Conservation (phyloP, 768 basidiomycete genomes). For the Pisolithus tinctorius region DNA sequence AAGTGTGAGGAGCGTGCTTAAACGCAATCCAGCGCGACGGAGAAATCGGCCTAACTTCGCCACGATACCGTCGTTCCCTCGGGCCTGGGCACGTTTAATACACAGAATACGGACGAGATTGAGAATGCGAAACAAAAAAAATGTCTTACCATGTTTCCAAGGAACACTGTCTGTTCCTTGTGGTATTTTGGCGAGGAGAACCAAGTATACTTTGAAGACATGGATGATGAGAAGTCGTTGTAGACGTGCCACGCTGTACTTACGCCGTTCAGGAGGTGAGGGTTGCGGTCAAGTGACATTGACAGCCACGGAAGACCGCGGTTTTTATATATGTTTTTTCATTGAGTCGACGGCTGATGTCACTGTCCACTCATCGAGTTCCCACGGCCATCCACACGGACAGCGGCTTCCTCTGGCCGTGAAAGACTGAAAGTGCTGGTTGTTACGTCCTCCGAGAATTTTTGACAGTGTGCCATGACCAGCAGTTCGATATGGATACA, state of each 20-base stretch:
- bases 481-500: no score
- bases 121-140: neutral
- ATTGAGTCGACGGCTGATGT: no score
- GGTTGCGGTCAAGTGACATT: neutral
- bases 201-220: neutral
- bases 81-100: neutral
- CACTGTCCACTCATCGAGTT: no score
- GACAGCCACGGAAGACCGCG: neutral
- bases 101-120: neutral
- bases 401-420: no score
- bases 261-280: neutral
- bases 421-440: no score
- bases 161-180: neutral
- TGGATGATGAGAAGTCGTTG: neutral
- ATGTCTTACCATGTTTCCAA: neutral
- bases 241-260: neutral
- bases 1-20: neutral
- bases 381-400: no score
- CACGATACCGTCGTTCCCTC: neutral
- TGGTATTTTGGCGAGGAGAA: neutral
- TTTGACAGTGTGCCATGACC: no score
- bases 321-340: no score
- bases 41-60: neutral
- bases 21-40: neutral
- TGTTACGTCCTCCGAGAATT: no score